Base-by-base conservation (phyloP, 768 basidiomycete species). In the Lyophyllum atratum region DNA sequence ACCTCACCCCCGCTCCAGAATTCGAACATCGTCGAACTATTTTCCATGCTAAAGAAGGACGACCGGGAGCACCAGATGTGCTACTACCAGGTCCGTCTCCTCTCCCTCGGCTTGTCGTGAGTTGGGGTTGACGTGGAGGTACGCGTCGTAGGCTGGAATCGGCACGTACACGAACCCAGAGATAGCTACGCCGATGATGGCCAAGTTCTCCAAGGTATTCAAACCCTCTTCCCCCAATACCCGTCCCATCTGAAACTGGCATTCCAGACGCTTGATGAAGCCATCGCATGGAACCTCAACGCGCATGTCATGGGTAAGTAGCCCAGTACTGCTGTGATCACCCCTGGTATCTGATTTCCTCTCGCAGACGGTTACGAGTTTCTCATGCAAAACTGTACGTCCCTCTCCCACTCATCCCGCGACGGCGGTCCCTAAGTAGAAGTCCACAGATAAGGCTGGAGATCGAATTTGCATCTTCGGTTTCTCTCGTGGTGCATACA, bases 381-480 rank as follows among this genome's bases (percentile, higher is more conserved):
- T 58, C 66, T 85, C 43, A 85, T 85, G 83, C 76, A 83, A 54
- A 82, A 83, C 58, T 84, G 80, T 79, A 61, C 24, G 71, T 69
- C 19, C 2, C 15, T 39, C 1, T n/a, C n/a, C n/a, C 8, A 24
- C 19, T 4, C 34, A 37, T 37, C 3, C 4, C 34, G 3, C 8
- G 17, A 15, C 11, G 4, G 12, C 34, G 12, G 12, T 37, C 34
- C 17, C 34, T 9, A 15, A 37, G 11, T 12, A 6, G 4, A 37
- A 12, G 17, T 37, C 34, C 17, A 11, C 40, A 58, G 57, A 58
- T 39, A 51, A 45, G 37, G 44, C 54, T 1, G 78, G 77, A 3
- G 84, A 86, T 68, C 75, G 74, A 51, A 82, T 87, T 37, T 85
- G 76, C 64, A 78, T 87, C 55, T 85, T 85, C 61, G 85, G 85